These are phyloP conservation scores for Acer yangbiense DNA, from an alignment of 345 rosid genomes.

Conservation along the genomic window DNA sequence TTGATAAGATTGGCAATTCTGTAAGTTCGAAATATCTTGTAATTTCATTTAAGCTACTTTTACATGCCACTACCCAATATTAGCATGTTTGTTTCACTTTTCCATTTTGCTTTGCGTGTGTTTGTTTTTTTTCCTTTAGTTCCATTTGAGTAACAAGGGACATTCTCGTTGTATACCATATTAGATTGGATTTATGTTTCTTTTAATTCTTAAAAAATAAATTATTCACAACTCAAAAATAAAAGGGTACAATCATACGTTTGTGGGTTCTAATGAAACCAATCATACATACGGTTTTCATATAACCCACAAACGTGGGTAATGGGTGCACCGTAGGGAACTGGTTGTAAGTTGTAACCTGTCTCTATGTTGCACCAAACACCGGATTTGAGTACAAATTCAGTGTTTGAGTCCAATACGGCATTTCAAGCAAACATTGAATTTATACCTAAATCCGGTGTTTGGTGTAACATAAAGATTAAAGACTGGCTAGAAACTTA, in stretches of 20 bases:
- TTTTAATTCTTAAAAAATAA: background rate
- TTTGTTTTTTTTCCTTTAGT: background rate
- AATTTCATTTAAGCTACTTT: background rate
- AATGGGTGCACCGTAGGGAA: background rate
- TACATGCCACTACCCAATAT: background rate
- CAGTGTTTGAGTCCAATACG: background rate
- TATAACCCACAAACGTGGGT: background rate
- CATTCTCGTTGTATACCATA: no score
- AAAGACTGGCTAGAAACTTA: no score
- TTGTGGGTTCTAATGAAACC: background rate
- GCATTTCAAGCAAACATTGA: no score
- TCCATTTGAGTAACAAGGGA: background rate
- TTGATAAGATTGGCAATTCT: slow-evolving; percentile 85
- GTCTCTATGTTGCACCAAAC: background rate
- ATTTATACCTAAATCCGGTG: no score
- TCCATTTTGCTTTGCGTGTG: background rate
- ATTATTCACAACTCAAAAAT: background rate
- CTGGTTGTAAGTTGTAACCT: background rate
- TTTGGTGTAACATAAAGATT: no score
- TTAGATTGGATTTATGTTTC: no score
- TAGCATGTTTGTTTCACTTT: background rate
- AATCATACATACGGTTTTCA: background rate
- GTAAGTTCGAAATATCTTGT: slow-evolving; percentile 48
- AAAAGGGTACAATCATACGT: background rate
- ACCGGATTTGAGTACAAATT: background rate